Evolutionary conservation across 2,329 filamentous ascomycete genomes (phyloP).

Genomic region (Gliomastix tumulicola): DNA sequence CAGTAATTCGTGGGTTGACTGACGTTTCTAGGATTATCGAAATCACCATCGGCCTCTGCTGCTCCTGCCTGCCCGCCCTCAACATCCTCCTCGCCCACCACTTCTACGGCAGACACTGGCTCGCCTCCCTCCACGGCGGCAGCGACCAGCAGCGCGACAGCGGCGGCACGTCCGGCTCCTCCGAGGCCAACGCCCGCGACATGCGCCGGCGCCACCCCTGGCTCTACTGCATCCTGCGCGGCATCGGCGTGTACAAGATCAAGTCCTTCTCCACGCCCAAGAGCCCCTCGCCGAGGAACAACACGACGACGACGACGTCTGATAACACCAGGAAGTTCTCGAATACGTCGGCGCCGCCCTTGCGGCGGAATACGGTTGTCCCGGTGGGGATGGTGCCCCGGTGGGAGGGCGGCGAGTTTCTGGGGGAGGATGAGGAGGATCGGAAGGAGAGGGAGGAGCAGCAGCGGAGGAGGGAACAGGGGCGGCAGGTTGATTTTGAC

Average conservation of each 20-base stretch:
- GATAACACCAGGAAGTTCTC: neutral
- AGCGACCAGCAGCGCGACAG: no score
- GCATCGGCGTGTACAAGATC: neutral
- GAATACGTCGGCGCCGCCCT: neutral
- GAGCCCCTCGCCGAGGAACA: neutral
- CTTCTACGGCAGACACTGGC: no score
- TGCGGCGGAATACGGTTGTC: neutral
- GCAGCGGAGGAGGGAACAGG: no score
- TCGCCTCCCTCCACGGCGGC: neutral
- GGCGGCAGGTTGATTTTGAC: no score
- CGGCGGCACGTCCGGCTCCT: no score
- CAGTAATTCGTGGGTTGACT: no score
- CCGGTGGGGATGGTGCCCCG: neutral
- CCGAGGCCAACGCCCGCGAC: no score
- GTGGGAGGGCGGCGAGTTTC: neutral
- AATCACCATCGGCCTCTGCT: constrained; percentile 14
- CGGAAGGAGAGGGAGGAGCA: no score
- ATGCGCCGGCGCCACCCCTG: neutral
- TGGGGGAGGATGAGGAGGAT: neutral
- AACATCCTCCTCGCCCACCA: constrained; percentile 9
- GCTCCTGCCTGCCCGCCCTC: constrained; percentile 15
- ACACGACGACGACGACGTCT: neutral
- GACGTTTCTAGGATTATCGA: constrained; percentile 11
- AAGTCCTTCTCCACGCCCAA: neutral
- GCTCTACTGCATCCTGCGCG: neutral